A percentile compares a stretch with the other conserved stretches of the same genome.
phyloP scores from a whole-genome alignment of 306 rosid species.

The Mucuna pruriens region DNA sequence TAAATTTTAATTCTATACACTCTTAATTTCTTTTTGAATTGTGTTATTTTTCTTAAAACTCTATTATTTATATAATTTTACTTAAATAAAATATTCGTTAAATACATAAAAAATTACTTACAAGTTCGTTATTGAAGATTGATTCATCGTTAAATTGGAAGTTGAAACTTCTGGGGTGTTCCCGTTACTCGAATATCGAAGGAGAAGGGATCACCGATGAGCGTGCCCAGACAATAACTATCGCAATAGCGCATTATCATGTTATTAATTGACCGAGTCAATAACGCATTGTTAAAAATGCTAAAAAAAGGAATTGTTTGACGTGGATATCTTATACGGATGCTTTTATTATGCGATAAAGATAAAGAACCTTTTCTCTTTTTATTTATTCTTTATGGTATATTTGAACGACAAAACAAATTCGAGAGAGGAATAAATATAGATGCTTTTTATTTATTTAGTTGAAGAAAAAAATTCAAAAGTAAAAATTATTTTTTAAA shows the following conservation, averaged over 20 bases:
- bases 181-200: background rate
- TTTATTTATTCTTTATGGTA: background rate
- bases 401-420: background rate
- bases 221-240: background rate
- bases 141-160: too few species aligned
- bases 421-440: background rate
- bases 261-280: background rate
- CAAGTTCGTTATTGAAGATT: background rate
- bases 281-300: background rate
- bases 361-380: background rate
- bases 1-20: too few species aligned
- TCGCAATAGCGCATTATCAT: background rate
- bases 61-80: too few species aligned
- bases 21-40: too few species aligned
- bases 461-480: background rate
- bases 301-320: background rate
- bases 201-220: background rate
- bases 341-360: slow-evolving; percentile 23
- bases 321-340: slow-evolving; percentile 7
- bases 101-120: too few species aligned
- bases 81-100: too few species aligned
- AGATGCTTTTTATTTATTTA: background rate
- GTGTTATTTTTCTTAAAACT: too few species aligned
- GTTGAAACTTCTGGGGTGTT: background rate
- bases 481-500: background rate